Base-by-base conservation (phyloP, 768 basidiomycete species). In the Suillus subalutaceus region DNA sequence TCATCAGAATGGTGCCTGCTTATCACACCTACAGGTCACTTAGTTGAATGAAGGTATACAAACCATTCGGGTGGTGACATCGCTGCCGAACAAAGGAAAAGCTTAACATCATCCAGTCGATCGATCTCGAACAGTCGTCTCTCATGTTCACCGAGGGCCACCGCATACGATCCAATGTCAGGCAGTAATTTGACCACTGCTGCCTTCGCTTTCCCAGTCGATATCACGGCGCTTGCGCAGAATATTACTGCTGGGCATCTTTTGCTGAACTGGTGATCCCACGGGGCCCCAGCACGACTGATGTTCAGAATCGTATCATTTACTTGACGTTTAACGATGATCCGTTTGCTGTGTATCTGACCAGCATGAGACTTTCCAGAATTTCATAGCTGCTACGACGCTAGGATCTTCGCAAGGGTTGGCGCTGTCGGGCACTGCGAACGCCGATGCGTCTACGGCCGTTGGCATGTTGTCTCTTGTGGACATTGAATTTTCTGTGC, bases 11-110 rank as follows among this genome's bases (percentile, higher is more conserved):
- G 18, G 55, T 60, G 63, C 61, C 52, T 32, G 30, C 66, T 71
- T 30, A 67, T 20, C 48, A 35, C 13, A 44, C 38, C 52, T 66
- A 10, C 65, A 90, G 88, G 88, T 88, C 15, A 83, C 85, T 5
- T 92, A 90, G 91, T 78, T 92, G 30, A 90, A 91, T 70, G 83
- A 87, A 59, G 91, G 85, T 32, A 90, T 92, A 73, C 85, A 88
- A 75, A 79, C 80, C 37, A 84, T 92, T 18, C 77, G 81, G 62
- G 81, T 92, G 2, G 79, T 79, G 6, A 85, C 90, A 0, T 79
- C 85, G 32, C 80, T 92, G 41, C 90, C 89, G 4, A 88, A 89
- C 69, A 84, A 80, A 59, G 90, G 91, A 18, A n/a, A 77, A 81
- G 16, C 81, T 88, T 64, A 74, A 86, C 26, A 78, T 92, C 70